These are phyloP conservation scores for Claviceps spartinae DNA, from an alignment of 2,329 filamentous ascomycete species.

Conservation along the genomic window DNA sequence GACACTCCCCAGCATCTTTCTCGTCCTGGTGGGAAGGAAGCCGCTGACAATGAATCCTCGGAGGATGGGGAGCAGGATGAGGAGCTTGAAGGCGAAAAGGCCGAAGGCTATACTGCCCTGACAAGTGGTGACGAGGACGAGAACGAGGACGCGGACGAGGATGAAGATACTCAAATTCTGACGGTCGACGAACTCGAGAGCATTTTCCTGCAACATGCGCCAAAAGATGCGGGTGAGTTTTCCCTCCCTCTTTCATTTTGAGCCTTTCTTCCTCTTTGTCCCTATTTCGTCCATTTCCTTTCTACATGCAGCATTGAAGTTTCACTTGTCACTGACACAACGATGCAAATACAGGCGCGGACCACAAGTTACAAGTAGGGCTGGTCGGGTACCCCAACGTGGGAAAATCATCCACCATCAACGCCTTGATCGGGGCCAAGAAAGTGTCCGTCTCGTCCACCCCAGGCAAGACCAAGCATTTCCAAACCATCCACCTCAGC, in stretches of 20 bases:
- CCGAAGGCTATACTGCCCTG: slow-evolving; percentile 20
- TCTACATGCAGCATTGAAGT: neutral
- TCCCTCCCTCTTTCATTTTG: too few species aligned
- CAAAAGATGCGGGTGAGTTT: slow-evolving; percentile 35
- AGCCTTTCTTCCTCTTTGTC: too few species aligned
- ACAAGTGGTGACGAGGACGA: slow-evolving; percentile 26
- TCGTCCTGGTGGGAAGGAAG: slow-evolving; percentile 16
- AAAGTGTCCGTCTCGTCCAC: slow-evolving; percentile 97
- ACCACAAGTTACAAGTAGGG: slow-evolving; percentile 71
- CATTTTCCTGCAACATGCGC: slow-evolving; percentile 65
- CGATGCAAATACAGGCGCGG: slow-evolving; percentile 22
- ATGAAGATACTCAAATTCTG: slow-evolving; percentile 60
- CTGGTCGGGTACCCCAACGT: slow-evolving; percentile 97
- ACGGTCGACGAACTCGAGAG: slow-evolving; percentile 87
- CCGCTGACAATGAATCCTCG: slow-evolving; percentile 10
- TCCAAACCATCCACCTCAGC: slow-evolving; percentile 92
- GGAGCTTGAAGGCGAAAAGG: slow-evolving; percentile 22
- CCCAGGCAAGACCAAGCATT: slow-evolving; percentile 97
- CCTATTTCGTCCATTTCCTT: too few species aligned
- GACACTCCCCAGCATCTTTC: slow-evolving; percentile 10
- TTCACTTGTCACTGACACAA: slow-evolving; percentile 6
- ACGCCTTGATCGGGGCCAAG: slow-evolving; percentile 94
- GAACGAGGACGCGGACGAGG: slow-evolving; percentile 19
- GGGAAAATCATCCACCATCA: slow-evolving; percentile 98
- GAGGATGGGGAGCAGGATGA: slow-evolving; percentile 25